phyloP scores from a whole-genome alignment of 768 basidiomycete genomes.

The Trametes punicea region DNA sequence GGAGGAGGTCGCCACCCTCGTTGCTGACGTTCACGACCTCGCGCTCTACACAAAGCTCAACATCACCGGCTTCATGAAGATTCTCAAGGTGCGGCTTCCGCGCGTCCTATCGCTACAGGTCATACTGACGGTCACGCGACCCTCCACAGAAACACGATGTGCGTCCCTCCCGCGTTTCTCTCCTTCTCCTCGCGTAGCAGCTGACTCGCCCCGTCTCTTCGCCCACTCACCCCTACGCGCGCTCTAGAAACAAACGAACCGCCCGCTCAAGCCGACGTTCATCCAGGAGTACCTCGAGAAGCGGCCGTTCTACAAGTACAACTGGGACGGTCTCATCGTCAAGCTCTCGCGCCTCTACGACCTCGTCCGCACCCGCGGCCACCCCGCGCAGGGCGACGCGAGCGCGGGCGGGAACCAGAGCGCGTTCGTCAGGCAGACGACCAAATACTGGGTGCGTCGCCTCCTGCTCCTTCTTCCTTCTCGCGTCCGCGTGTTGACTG shows the following conservation, averaged over 20 bases:
- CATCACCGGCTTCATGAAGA: slow-evolving; percentile 98
- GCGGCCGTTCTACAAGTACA: slow-evolving; percentile 94
- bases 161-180: slow-evolving; percentile 22
- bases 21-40: slow-evolving; percentile 89
- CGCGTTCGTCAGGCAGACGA: slow-evolving; percentile 97
- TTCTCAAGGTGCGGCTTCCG: slow-evolving; percentile 85
- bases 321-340: slow-evolving; percentile 94
- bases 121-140: slow-evolving; percentile 8
- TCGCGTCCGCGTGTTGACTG: neutral
- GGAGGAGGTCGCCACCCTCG: slow-evolving; percentile 91
- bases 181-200: neutral
- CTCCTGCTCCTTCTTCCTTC: no score
- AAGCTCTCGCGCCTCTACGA: slow-evolving; percentile 94
- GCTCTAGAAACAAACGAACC: slow-evolving; percentile 85
- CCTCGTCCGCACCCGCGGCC: slow-evolving; percentile 91
- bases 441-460: slow-evolving; percentile 95
- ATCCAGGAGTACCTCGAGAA: slow-evolving; percentile 89
- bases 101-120: slow-evolving; percentile 4
- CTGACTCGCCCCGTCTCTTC: no score
- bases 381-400: slow-evolving; percentile 91
- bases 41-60: slow-evolving; percentile 95
- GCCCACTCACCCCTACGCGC: no score
- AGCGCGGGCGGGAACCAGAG: slow-evolving; percentile 94
- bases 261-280: slow-evolving; percentile 81
- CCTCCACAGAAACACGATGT: slow-evolving; percentile 88